Evolutionary conservation across 345 rosid genomes (phyloP).

Genomic region (Corchorus olitorius): DNA sequence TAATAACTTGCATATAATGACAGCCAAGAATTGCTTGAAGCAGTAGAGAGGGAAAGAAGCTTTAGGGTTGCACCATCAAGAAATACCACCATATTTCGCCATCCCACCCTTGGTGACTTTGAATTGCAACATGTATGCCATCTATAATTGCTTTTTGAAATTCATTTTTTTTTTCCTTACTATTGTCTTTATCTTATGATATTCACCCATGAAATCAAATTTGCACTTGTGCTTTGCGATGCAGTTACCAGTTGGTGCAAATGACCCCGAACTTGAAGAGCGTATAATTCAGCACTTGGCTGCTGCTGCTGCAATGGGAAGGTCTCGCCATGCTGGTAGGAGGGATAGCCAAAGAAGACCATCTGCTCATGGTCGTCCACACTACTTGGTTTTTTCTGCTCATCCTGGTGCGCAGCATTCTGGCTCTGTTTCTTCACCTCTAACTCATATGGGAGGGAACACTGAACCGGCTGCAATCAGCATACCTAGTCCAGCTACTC

Average conservation of each 20-base stretch:
- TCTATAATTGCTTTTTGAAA: neutral
- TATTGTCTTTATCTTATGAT: neutral
- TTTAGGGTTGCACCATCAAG: constrained; percentile 48
- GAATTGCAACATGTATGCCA: constrained; percentile 67
- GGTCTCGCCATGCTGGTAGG: constrained; percentile 51
- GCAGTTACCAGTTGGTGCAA: constrained; percentile 70
- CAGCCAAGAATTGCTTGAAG: constrained; percentile 77
- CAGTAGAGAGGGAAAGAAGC: constrained; percentile 64
- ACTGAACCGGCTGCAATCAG: constrained; percentile 39
- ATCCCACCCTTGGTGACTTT: constrained; percentile 66
- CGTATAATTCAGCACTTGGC: constrained; percentile 78
- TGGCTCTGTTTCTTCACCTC: constrained; percentile 38
- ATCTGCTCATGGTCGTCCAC: constrained; percentile 60
- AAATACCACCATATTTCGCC: constrained; percentile 61
- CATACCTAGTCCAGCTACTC: constrained; percentile 34
- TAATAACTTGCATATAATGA: constrained; percentile 14
- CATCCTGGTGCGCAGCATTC: constrained; percentile 39
- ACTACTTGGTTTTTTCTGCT: constrained; percentile 54
- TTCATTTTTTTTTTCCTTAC: neutral
- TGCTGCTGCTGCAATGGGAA: constrained; percentile 70
- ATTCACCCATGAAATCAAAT: neutral
- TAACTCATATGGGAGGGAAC: constrained; percentile 32
- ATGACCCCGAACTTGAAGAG: constrained; percentile 72
- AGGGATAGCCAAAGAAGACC: constrained; percentile 59
- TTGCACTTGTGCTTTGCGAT: constrained; percentile 3